Evolutionary conservation across 345 rosid genomes (phyloP), one percentile per base, ranked within the genome.

Genomic region (Limnanthes douglasii): DNA sequence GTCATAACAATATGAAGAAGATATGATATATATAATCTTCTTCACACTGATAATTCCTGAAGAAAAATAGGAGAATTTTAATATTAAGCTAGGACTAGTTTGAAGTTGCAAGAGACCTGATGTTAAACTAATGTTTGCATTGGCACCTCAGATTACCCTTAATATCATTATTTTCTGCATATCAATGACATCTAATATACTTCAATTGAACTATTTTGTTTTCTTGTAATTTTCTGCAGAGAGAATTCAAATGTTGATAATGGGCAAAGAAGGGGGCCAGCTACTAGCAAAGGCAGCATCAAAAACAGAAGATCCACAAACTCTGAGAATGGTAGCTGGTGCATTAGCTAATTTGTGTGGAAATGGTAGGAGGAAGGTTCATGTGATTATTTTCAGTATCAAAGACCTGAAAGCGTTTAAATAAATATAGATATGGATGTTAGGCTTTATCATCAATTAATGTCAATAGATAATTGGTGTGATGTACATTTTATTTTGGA

Each of bases 261-360:
- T 86, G 85, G 71, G 85, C 62, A 82, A 60, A 73, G 82, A 85
- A 55, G 95, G 95, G 39, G 85, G 75, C 23, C 69, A 56, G 54
- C 67, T 86, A 13, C 66, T 82, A 40, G 86, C 88, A 26, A 69
- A 68, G 45, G 68, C 67, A 41, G 88, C 82, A 55, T 62, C 59
- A 11, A 69, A 54, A 59, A 78, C 95, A 45, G 85, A 78, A 33
- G 97, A 88, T 39, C 70, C 78, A 13, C 95, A 82, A 48, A 82
- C 86, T 52, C 76, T 78, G 18, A 70, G 93, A 63, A 88, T 88
- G 97, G 90, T 82, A 45, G 93, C 95, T 26, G 97, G 97, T 54
- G 95, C 86, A 34, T 72, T 82, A 29, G 95, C 93, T 36, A 88
- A 78, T 56, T 58, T 88, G 48, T 88, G 95, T 10, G 95, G 95